A percentile compares a stretch with the other conserved stretches of the same genome.
These are phyloP conservation scores for Ophidiomyces ophidiicola DNA, from an alignment of 2,329 filamentous ascomycete genomes.

Conservation along the genomic window DNA sequence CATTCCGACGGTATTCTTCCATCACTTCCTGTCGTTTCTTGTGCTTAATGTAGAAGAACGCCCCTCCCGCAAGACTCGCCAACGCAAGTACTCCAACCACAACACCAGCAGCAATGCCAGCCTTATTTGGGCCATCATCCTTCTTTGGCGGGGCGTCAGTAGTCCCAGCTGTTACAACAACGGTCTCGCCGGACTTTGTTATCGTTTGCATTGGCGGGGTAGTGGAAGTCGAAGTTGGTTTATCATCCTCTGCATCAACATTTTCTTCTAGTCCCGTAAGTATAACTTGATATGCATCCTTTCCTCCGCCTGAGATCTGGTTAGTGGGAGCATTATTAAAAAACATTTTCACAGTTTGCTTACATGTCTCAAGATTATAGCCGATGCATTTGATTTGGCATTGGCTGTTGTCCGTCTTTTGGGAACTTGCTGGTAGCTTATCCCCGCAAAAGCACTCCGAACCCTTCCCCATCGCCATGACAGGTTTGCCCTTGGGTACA, in stretches of 20 bases:
- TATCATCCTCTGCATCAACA: slow-evolving; percentile 20
- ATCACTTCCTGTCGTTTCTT: slow-evolving; percentile 66
- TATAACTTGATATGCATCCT: slow-evolving; percentile 39
- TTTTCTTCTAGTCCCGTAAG: slow-evolving; percentile 39
- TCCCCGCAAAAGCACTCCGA: slow-evolving; percentile 62
- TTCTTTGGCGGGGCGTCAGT: slow-evolving; percentile 8
- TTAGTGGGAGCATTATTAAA: slow-evolving; percentile 10
- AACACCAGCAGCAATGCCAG: slow-evolving; percentile 73
- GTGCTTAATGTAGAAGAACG: slow-evolving; percentile 62
- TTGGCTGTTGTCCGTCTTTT: slow-evolving; percentile 43
- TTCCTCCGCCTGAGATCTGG: slow-evolving; percentile 44
- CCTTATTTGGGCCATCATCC: slow-evolving; percentile 51
- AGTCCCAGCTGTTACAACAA: slow-evolving; percentile 19
- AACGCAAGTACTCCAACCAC: slow-evolving; percentile 70
- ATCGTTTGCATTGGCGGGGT: slow-evolving; percentile 38
- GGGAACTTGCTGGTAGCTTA: slow-evolving; percentile 48
- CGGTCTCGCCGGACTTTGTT: slow-evolving; percentile 15
- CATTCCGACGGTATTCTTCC: slow-evolving; percentile 71
- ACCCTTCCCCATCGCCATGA: slow-evolving; percentile 51
- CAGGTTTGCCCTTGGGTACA: slow-evolving; percentile 37
- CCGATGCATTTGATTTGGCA: slow-evolving; percentile 58
- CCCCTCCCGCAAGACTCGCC: slow-evolving; percentile 52
- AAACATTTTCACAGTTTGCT: slow-evolving; percentile 20
- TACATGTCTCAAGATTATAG: slow-evolving; percentile 53
- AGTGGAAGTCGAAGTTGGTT: slow-evolving; percentile 22